Percentiles rank a stretch among this genome's conserved stretches.
These are phyloP conservation scores for Fusarium sp. DNA, from an alignment of 2,329 filamentous ascomycete species.

Conservation along the genomic window DNA sequence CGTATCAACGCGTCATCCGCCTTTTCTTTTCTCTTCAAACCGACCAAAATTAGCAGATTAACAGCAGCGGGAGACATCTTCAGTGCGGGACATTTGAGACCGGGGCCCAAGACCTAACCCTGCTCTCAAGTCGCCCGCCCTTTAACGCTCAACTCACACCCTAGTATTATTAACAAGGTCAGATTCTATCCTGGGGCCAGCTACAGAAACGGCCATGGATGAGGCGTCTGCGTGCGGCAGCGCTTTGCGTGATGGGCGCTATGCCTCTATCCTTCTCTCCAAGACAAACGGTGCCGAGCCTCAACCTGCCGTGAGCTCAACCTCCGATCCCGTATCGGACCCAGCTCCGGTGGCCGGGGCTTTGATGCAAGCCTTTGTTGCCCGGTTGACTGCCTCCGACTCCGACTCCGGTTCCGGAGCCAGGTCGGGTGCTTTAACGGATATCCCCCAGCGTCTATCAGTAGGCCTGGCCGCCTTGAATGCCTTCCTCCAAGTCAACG, in stretches of 20 bases:
- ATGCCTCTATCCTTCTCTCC: constrained; percentile 40
- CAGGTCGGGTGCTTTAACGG: constrained; percentile 1
- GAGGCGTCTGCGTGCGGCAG: constrained; percentile 20
- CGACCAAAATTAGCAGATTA: neutral
- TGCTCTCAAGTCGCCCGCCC: constrained; percentile 17
- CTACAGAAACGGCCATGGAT: constrained; percentile 10
- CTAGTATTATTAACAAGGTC: neutral
- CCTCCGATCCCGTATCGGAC: constrained; percentile 33
- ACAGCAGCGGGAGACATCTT: neutral
- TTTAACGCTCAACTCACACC: constrained; percentile 25
- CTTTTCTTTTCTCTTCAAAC: neutral
- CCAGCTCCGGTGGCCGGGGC: constrained; percentile 36
- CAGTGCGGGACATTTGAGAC: constrained; percentile 10
- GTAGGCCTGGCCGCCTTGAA: constrained; percentile 62
- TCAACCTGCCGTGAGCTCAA: constrained; percentile 29
- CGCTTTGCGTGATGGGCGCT: constrained; percentile 39
- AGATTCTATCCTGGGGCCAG: neutral
- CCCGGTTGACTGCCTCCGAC: constrained; percentile 14
- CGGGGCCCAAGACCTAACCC: constrained; percentile 38
- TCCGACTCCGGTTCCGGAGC: constrained; percentile 11
- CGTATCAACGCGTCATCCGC: neutral
- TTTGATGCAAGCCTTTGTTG: constrained; percentile 35
- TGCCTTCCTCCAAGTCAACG: constrained; percentile 85
- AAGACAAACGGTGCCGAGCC: constrained; percentile 15
- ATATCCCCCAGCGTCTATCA: constrained; percentile 34